A percentile compares a stretch with the other conserved stretches of the same genome.
Conservation (phyloP, 352 stramenopile genomes). For the Phytophthora cryptogea region DNA sequence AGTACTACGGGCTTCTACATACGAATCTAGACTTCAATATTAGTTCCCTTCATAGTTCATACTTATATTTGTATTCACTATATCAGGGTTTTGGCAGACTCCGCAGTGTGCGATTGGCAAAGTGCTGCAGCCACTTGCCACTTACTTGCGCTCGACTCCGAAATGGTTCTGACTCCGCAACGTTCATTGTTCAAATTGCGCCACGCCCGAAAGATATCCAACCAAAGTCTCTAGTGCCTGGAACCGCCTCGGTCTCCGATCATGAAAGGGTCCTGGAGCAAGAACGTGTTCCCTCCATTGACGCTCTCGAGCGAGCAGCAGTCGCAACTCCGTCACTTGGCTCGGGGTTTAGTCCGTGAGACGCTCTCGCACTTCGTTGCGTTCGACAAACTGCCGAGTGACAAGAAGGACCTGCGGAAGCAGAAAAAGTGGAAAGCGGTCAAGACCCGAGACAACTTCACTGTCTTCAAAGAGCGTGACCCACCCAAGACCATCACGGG, state of each 20-base stretch:
- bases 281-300: conserved; percentile 38
- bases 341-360: conserved; percentile 36
- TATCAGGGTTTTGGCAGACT: background rate
- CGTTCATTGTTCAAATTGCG: conserved; percentile 26
- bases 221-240: background rate
- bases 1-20: background rate
- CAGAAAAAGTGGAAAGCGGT: conserved; percentile 45
- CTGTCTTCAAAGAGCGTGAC: conserved; percentile 48
- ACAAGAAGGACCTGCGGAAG: conserved; percentile 26
- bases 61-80: too few relatives aligned
- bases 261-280: conserved; percentile 35
- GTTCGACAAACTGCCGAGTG: conserved; percentile 21
- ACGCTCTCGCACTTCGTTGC: conserved; percentile 39
- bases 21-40: background rate
- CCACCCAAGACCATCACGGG: conserved; percentile 30
- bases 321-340: conserved; percentile 29
- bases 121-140: conserved; percentile 11
- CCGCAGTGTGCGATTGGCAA: conserved; percentile 9
- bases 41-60: background rate
- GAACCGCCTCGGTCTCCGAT: background rate
- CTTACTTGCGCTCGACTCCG: background rate
- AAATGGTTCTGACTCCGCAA: background rate
- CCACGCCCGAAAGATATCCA: background rate
- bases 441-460: conserved; percentile 48
- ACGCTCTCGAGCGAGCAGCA: conserved; percentile 32